These are phyloP conservation scores for Quercus suber DNA, from an alignment of 306 rosid genomes.

Conservation along the genomic window DNA sequence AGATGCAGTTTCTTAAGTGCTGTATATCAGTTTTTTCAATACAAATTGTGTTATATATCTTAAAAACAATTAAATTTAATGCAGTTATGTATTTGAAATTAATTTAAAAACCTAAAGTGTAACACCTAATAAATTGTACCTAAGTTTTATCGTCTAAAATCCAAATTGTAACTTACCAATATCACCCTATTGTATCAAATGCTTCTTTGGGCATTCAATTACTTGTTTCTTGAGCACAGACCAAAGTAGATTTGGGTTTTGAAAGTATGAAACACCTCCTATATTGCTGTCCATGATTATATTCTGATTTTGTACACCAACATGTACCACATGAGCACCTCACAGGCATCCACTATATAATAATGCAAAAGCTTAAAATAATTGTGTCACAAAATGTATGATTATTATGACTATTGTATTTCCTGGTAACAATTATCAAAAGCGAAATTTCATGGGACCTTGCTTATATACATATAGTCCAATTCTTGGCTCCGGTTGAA, in stretches of 20 bases:
- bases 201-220: background rate
- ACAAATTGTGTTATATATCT: too few species aligned
- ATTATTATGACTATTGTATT: background rate
- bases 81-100: too few species aligned
- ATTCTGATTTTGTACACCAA: background rate
- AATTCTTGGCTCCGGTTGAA: background rate
- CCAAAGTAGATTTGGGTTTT: background rate
- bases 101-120: too few species aligned
- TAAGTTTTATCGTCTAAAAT: too few species aligned
- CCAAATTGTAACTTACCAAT: background rate
- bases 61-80: too few species aligned
- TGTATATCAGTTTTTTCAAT: too few species aligned
- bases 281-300: slow-evolving; percentile 4
- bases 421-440: background rate
- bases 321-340: background rate
- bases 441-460: slow-evolving; percentile 7
- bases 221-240: background rate
- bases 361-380: background rate
- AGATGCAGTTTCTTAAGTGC: too few species aligned
- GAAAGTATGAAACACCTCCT: background rate
- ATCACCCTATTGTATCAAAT: too few species aligned
- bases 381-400: background rate
- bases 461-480: background rate
- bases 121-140: too few species aligned
- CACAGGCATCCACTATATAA: background rate